Evolutionary conservation across 2,329 filamentous ascomycete species (phyloP).

Genomic region (Elsinoe perseae): DNA sequence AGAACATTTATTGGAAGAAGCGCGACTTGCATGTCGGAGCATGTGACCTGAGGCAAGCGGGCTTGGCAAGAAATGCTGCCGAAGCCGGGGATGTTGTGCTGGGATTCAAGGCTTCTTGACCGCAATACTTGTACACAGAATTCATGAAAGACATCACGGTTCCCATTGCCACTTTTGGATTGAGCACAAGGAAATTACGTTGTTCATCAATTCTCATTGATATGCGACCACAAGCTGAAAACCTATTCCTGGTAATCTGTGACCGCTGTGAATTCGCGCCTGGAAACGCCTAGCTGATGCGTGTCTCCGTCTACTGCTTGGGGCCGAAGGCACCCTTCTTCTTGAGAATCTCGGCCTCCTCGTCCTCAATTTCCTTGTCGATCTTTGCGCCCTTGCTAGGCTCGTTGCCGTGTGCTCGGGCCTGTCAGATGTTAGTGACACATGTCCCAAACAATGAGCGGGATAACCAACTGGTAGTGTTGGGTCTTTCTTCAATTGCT

Average conservation of each 20-base stretch:
- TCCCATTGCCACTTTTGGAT: too few relatives aligned
- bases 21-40: neutral
- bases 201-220: neutral
- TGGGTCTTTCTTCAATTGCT: conserved; percentile 50
- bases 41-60: neutral
- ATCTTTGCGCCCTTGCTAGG: conserved; percentile 65
- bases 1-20: neutral
- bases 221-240: neutral
- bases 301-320: conserved; percentile 20
- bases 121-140: too few relatives aligned
- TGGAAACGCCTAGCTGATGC: neutral
- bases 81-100: neutral
- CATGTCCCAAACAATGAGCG: neutral
- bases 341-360: conserved; percentile 58
- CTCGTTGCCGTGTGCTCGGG: conserved; percentile 62
- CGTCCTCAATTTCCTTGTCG: conserved; percentile 59
- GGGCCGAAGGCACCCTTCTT: conserved; percentile 47
- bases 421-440: conserved; percentile 33
- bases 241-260: neutral
- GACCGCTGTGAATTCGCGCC: neutral
- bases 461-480: conserved; percentile 36
- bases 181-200: too few relatives aligned
- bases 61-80: too few relatives aligned
- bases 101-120: too few relatives aligned
- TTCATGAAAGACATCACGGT: too few relatives aligned